Conservation (phyloP, 225 moss, liverwort and hornwort species). For the Polytrichum commune region DNA sequence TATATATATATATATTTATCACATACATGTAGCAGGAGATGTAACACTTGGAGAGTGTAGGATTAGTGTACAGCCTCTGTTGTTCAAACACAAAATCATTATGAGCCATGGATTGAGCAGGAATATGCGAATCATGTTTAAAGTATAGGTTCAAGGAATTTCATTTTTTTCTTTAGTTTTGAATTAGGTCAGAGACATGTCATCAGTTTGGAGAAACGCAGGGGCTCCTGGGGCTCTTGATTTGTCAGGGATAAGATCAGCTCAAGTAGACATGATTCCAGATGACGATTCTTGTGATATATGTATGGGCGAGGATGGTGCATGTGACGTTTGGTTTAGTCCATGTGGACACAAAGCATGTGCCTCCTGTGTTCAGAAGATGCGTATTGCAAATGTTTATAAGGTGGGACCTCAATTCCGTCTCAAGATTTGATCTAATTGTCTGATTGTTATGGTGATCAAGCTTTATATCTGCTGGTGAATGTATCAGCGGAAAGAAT, state of each 20-base stretch:
- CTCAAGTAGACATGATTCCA: constrained; percentile 32
- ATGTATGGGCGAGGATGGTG: constrained; percentile 55
- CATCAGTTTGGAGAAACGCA: constrained; percentile 47
- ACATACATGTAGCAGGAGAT: neutral
- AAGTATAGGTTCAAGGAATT: too few relatives aligned
- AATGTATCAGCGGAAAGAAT: too few relatives aligned
- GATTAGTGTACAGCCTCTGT: neutral
- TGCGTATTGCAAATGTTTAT: constrained; percentile 59
- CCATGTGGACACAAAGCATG: constrained; percentile 57
- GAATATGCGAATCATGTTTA: too few relatives aligned
- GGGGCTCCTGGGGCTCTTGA: constrained; percentile 29
- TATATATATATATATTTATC: neutral
- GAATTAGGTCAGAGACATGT: constrained; percentile 18
- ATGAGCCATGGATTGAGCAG: too few relatives aligned
- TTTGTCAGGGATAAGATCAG: constrained; percentile 28
- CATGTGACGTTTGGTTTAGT: constrained; percentile 49
- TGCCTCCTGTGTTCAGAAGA: constrained; percentile 50
- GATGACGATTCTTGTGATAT: constrained; percentile 58
- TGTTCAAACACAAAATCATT: neutral
- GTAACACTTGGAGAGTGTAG: neutral
- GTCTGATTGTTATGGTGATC: too few relatives aligned
- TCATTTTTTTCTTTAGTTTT: neutral
- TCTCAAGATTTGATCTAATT: neutral
- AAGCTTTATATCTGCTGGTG: too few relatives aligned
- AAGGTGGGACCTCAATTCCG: constrained; percentile 22